Percentiles rank a stretch among this genome's conserved stretches.
These are phyloP conservation scores for Alternaria ventricosa DNA, from an alignment of 2,329 filamentous ascomycete genomes.

Conservation along the genomic window DNA sequence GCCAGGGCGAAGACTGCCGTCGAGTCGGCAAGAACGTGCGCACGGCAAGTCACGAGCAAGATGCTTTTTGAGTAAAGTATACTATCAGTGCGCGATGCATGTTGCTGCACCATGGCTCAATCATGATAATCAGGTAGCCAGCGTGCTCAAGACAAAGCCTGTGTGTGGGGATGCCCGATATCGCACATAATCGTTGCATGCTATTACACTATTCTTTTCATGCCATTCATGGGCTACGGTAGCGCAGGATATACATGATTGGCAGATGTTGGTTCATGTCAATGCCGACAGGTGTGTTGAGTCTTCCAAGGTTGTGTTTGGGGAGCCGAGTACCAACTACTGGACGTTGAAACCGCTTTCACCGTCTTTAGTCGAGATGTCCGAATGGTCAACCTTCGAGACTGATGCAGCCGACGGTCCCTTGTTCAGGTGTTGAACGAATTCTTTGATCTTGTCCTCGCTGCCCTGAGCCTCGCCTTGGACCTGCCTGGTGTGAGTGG, in stretches of 20 bases:
- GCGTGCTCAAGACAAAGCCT: background rate
- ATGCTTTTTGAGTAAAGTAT: background rate
- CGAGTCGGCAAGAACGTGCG: background rate
- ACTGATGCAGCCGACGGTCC: slow-evolving; percentile 78
- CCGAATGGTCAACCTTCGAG: slow-evolving; percentile 72
- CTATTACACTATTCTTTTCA: background rate
- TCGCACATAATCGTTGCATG: background rate
- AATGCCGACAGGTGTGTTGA: background rate
- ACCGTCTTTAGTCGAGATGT: slow-evolving; percentile 68
- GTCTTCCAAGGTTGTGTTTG: background rate
- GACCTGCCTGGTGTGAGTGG: slow-evolving; percentile 63
- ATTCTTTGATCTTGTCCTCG: slow-evolving; percentile 67
- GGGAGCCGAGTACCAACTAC: slow-evolving; percentile 10
- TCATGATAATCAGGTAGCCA: background rate
- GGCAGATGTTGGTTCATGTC: background rate
- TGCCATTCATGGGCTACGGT: background rate
- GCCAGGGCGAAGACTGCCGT: background rate
- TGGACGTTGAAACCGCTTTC: slow-evolving; percentile 67
- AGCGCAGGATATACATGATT: background rate
- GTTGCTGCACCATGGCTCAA: background rate
- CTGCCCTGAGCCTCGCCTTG: slow-evolving; percentile 87
- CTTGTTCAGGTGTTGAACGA: slow-evolving; percentile 76
- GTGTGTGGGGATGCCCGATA: too few relatives aligned
- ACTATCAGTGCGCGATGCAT: background rate
- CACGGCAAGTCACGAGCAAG: background rate